These are phyloP conservation scores for Antitrichia curtipendula DNA, from an alignment of 225 moss, liverwort and hornwort genomes.

Conservation along the genomic window DNA sequence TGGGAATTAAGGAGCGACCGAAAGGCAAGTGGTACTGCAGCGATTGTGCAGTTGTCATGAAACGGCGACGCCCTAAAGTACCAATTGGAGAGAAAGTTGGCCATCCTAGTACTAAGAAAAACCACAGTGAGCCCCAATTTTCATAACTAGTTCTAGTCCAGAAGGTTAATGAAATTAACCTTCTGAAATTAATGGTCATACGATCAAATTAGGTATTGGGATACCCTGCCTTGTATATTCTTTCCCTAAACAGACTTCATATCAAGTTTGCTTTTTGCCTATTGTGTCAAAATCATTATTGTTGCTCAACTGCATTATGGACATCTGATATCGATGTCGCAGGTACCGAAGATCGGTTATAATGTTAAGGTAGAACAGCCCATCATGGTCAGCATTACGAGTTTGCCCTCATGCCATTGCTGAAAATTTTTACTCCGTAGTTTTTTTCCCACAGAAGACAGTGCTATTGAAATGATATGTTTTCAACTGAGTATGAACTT, in stretches of 20 bases:
- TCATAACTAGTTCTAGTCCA: neutral
- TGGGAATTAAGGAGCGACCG: constrained; percentile 61
- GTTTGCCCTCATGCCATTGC: neutral
- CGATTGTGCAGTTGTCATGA: constrained; percentile 54
- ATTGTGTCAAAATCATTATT: neutral
- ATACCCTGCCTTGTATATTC: neutral
- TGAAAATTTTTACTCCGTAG: too few relatives aligned
- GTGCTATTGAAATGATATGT: neutral
- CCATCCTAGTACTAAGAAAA: constrained; percentile 26
- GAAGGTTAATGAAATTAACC: neutral
- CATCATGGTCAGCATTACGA: neutral
- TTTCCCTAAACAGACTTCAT: neutral
- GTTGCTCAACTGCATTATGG: neutral
- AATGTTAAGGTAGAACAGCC: neutral
- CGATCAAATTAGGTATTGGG: neutral
- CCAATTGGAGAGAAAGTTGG: constrained; percentile 23
- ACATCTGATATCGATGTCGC: neutral
- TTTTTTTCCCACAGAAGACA: too few relatives aligned
- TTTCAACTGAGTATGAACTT: neutral
- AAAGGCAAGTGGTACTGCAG: constrained; percentile 82
- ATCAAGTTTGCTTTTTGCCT: neutral
- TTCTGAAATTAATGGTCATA: neutral
- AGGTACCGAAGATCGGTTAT: neutral
- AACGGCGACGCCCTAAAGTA: constrained; percentile 41
- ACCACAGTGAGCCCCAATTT: constrained; percentile 3